Base-by-base conservation (phyloP, 352 stramenopile species). In the Hyaloperonospora arabidopsidis region DNA sequence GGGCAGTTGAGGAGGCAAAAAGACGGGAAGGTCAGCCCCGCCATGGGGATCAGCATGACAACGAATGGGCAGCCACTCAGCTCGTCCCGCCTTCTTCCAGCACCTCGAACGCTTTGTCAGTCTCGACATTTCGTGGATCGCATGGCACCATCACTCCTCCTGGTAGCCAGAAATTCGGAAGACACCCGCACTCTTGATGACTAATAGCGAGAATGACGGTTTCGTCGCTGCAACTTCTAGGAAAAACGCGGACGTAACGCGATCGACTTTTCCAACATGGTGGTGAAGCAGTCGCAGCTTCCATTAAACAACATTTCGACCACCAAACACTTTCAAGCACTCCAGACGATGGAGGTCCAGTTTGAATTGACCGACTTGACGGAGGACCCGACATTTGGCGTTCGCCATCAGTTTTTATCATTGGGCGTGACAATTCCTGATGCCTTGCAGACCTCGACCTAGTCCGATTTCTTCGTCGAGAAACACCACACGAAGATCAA, bases 401-500 rank as follows among this genome's bases (percentile, higher is more conserved):
- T 4, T 5, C 40, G 32, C 13, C 13, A 13, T 38, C 32, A 38
- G 32, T 13, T 38, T 13, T 13, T 38, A 7, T 13, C 39, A 5
- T 14, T 45, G 11, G 39, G 23, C n/a, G 14, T 45, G 39, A 22
- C 21, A 17, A 7, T 7, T 25, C 39, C n/a, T 6, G n/a, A 45
- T 15, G 18, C 3, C 5, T 5, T 45, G n/a, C 10, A 5, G 18
- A 13, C 5, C 15, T 45, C 10, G 5, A 45, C n/a, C 39, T 14
- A 45, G 39, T 23, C 39, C n/a, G 5, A 5, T 2, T 45, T 45
- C 39, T 45, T 45, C 39, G 39, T 23, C 14, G 39, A 45, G 13
- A 23, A 45, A 15, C 39, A 45, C 23, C 39, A 45, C 10, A 45
- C n/a, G n/a, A n/a, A n/a, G n/a, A n/a, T n/a, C n/a, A n/a, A n/a